Conservation (phyloP, 129 eudicot genomes). For the Silybum marianum region DNA sequence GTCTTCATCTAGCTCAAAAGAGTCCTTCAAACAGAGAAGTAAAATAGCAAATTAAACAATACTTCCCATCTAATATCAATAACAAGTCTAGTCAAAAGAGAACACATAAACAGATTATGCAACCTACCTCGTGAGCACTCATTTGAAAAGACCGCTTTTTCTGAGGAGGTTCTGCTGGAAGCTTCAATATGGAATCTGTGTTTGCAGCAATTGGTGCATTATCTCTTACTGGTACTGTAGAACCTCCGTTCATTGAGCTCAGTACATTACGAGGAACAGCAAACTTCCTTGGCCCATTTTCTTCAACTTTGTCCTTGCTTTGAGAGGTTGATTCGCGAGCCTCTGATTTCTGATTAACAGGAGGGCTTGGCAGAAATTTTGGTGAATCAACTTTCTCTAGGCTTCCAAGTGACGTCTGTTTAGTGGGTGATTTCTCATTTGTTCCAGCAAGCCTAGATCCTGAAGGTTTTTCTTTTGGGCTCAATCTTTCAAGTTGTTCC, state of each 20-base stretch:
- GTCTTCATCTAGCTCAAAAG: constrained; percentile 48
- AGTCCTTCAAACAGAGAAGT: constrained; percentile 40
- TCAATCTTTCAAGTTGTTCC: constrained; percentile 77
- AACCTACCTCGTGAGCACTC: constrained; percentile 68
- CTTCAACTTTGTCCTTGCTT: constrained; percentile 37
- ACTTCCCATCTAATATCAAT: background rate
- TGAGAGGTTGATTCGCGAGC: constrained; percentile 37
- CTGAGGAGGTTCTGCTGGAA: constrained; percentile 35
- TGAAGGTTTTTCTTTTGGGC: constrained; percentile 66
- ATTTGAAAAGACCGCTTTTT: constrained; percentile 62
- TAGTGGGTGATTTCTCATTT: constrained; percentile 40
- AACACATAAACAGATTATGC: background rate
- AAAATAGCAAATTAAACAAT: background rate
- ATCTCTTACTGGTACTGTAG: constrained; percentile 33
- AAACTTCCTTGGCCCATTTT: constrained; percentile 32
- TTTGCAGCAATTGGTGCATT: background rate
- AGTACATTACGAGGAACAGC: constrained; percentile 21
- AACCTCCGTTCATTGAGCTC: constrained; percentile 29
- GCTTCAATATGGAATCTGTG: constrained; percentile 26
- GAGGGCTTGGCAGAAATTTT: constrained; percentile 41
- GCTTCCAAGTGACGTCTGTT: constrained; percentile 52
- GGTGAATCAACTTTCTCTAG: constrained; percentile 47
- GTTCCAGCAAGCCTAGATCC: constrained; percentile 40
- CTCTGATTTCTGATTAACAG: constrained; percentile 34
- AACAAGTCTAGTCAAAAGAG: background rate